phyloP scores from a whole-genome alignment of 2,329 filamentous ascomycete genomes.

The Penicillium sp. region DNA sequence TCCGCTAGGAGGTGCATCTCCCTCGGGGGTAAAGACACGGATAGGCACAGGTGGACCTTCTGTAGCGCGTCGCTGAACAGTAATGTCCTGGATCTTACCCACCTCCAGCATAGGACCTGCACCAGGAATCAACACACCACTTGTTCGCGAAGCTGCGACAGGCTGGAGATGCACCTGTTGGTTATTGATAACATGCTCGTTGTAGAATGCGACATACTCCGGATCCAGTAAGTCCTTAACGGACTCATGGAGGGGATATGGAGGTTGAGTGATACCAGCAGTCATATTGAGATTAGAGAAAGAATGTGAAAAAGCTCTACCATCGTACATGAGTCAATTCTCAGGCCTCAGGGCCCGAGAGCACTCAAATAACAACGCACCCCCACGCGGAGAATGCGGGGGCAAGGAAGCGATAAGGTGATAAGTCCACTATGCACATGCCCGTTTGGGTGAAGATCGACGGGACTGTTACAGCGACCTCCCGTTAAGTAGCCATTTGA shows the following conservation, averaged over 20 bases:
- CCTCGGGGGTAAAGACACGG: conserved; percentile 53
- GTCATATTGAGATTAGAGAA: neutral
- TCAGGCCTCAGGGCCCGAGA: neutral
- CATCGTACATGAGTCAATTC: neutral
- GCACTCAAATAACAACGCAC: neutral
- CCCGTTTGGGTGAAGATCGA: neutral
- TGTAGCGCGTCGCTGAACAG: conserved; percentile 46
- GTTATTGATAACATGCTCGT: conserved; percentile 50
- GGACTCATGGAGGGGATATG: conserved; percentile 52
- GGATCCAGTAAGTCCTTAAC: conserved; percentile 49
- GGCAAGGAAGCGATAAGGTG: neutral
- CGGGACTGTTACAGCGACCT: neutral
- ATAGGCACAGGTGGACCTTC: conserved; percentile 51
- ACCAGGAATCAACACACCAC: conserved; percentile 54
- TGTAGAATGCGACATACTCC: conserved; percentile 56
- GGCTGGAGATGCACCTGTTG: conserved; percentile 58
- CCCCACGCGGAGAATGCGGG: conserved; percentile 5
- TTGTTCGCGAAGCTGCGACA: conserved; percentile 51
- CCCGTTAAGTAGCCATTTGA: neutral
- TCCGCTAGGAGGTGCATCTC: conserved; percentile 45
- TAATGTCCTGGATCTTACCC: conserved; percentile 48
- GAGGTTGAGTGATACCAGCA: conserved; percentile 30
- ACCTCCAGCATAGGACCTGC: conserved; percentile 52
- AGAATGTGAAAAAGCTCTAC: neutral
- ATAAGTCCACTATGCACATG: neutral